A percentile compares a stretch with the other conserved stretches of the same genome.
Evolutionary conservation across 148 eudicot genomes (phyloP).

Genomic region (Silene uniflora): DNA sequence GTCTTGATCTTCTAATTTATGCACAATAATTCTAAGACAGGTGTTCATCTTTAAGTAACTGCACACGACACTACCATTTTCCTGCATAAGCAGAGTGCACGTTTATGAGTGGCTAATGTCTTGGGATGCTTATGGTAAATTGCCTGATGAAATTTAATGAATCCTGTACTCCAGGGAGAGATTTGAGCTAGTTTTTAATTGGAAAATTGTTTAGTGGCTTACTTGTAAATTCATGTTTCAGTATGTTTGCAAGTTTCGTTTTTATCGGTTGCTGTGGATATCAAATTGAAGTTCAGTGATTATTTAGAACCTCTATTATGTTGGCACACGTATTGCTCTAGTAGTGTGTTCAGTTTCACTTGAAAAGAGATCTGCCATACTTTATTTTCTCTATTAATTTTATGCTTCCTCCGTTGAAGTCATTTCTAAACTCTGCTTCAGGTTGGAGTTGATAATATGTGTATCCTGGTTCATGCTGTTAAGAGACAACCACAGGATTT

Average conservation of each 20-base stretch:
- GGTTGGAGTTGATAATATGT: slow-evolving; percentile 99
- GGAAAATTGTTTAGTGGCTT: neutral
- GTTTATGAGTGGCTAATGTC: neutral
- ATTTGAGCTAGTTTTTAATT: neutral
- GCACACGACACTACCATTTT: neutral
- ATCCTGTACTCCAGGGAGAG: neutral
- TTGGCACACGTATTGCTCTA: neutral
- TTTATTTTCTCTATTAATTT: neutral
- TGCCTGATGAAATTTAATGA: neutral
- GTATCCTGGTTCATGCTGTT: slow-evolving; percentile 92
- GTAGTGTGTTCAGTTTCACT: neutral
- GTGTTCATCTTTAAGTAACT: neutral
- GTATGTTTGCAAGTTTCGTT: neutral
- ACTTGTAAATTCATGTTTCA: neutral
- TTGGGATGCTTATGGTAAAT: neutral
- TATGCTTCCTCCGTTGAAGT: neutral
- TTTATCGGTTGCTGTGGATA: neutral
- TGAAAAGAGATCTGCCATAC: neutral
- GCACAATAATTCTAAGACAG: neutral
- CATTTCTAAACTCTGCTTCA: slow-evolving; percentile 24
- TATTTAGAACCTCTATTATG: neutral
- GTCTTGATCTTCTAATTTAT: slow-evolving; percentile 1
- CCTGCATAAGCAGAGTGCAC: neutral
- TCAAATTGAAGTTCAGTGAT: neutral
- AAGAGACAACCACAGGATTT: slow-evolving; percentile 82